Base-by-base conservation (phyloP, 2,329 filamentous ascomycete species). In the Emergomyces orientalis region DNA sequence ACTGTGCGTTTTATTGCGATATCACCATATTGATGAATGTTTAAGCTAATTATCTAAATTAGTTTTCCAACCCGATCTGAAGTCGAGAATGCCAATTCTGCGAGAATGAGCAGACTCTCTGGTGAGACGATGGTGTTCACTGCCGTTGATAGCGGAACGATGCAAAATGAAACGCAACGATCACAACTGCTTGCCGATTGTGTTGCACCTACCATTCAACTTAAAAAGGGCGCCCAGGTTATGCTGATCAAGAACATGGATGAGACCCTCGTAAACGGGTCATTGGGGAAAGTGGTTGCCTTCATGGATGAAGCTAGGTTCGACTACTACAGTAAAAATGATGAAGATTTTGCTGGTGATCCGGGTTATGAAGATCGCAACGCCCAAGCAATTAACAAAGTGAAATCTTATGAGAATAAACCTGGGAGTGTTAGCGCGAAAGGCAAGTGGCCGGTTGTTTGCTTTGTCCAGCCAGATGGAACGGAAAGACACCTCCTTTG, bases 241-340 rank as follows among this genome's bases (percentile, higher is more conserved):
- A 99, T 99, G 94, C 80, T 99, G n/a, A 97, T 99, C 81, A 99
- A 99, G 76, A 99, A 99, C 70, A 88, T 97, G 77, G 94, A 99
- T 71, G 91, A 96, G 47, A 87, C 85, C 0, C 82, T 99, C 0
- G 94, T 97, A 68, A 99, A 99, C 71, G 94, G 94, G 4, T 96
- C 93, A 0, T 81, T 99, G 11, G 94, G 94, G 30, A 92, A 89
- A 65, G 88, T 99, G 4, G 82, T 88, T 14, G 85, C 83, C 6
- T 96, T 96, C 75, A 92, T 91, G 87, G 85, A 81, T 60, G 84
- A 88, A 67, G 78, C 79, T 52, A 83, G 80, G 34, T 88, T 87
- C 67, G 82, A 82, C 60, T 73, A 79, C 52, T 86, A 85, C 69
- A 76, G 54, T 5, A 77, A 81, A 27, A 80, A 86, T 66, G 84